Base-by-base conservation (phyloP, 768 basidiomycete genomes). In the Agrocybe chaxingu region DNA sequence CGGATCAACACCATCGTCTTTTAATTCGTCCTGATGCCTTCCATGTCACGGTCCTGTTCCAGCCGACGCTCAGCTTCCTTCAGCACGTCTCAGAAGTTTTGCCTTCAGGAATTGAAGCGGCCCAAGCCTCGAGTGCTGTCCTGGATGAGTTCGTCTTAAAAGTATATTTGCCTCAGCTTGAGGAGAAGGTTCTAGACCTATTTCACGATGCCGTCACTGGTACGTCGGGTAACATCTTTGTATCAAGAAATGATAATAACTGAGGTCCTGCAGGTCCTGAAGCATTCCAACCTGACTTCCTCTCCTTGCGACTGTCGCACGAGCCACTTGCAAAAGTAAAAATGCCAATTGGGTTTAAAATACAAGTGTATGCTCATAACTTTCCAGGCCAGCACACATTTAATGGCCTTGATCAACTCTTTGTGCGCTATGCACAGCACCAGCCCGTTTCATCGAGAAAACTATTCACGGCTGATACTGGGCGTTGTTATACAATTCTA, bases 401-500 rank as follows among this genome's bases (percentile, higher is more conserved):
- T 97, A 18, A 87, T 94, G 76, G 87, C 91, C 1, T 70, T 98
- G 39, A 87, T 96, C 61, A 95, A 95, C 59, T 95, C 91, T 1
- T 72, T 98, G 4, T 96, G 93, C 59, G 78, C 82, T 7, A 96
- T 98, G 92, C 80, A 97, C 13, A 80, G 84, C 50, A 86, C 84
- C 4, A 93, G 91, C 12, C 94, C 95, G 0, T 98, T 98, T 70
- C 96, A 98, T 62, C 80, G 87, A 53, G 96, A 98, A 67, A 94
- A 87, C 63, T 97, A 98, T 64, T 86, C 92, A 12, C 82, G 92
- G n/a, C 74, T 98, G 30, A 95, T 98, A 50, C 80, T 98, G 31
- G 86, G 89, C 11, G 88, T 98, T 47, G 88, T 98, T 50, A 92
- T 96, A 36, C 94, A 97, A 66, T 97, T 96, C 63, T 97, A 98